These are phyloP conservation scores for Sporothrix euskadiensis DNA, from an alignment of 2,329 filamentous ascomycete species.

Conservation along the genomic window DNA sequence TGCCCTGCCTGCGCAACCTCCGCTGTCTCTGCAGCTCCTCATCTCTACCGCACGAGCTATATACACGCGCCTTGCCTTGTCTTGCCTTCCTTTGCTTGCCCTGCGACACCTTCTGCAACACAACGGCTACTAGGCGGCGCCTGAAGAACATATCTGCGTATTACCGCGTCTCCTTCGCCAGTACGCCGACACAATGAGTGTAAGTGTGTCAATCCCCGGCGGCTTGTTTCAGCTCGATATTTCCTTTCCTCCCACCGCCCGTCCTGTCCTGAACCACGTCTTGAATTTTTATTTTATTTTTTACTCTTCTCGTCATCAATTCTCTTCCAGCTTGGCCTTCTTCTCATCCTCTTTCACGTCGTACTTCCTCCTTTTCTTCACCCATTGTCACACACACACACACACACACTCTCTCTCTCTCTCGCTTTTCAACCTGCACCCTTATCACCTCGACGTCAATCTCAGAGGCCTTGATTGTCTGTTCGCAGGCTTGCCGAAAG, in stretches of 20 bases:
- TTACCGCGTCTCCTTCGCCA: conserved; percentile 1
- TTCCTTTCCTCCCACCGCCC: neutral
- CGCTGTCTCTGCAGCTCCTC: conserved; percentile 5
- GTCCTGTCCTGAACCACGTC: neutral
- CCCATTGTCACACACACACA: neutral
- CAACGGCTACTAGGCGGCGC: neutral
- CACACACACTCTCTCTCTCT: neutral
- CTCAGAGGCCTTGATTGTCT: no score
- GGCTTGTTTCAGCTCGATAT: conserved; percentile 22
- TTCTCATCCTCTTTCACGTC: neutral
- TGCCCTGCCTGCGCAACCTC: neutral
- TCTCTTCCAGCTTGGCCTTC: neutral
- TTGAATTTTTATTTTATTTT: neutral
- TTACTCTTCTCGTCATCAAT: conserved; percentile 5
- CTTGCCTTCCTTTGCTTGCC: neutral
- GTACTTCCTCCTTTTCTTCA: neutral
- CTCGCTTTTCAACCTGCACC: neutral
- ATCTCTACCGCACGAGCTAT: neutral
- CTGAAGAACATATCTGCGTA: neutral
- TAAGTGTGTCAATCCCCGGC: conserved; percentile 27
- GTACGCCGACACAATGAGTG: conserved; percentile 27
- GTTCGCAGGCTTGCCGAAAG: no score
- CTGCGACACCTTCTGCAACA: conserved; percentile 26
- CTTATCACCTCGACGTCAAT: neutral
- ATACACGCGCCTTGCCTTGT: neutral